These are phyloP conservation scores for Fusarium setosum DNA, from an alignment of 2,329 filamentous ascomycete genomes.

Conservation along the genomic window DNA sequence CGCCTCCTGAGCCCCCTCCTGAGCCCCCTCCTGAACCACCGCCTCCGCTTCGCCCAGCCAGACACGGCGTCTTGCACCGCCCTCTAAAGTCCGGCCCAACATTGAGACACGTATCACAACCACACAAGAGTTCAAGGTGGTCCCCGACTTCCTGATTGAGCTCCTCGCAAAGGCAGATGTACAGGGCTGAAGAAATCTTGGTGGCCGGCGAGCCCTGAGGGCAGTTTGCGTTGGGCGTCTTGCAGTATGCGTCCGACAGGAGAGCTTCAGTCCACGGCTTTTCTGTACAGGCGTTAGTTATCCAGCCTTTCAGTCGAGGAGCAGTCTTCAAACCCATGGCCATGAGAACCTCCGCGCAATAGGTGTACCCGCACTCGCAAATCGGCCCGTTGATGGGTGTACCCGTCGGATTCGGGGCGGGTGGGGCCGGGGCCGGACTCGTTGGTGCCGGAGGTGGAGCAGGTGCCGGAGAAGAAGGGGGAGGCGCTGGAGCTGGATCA, in stretches of 20 bases:
- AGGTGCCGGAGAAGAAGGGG: slow-evolving; percentile 30
- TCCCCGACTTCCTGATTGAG: slow-evolving; percentile 47
- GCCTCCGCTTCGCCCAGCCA: slow-evolving; percentile 27
- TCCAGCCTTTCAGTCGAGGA: accelerated
- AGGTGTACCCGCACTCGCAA: slow-evolving; percentile 56
- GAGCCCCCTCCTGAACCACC: not conserved
- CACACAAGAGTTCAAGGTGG: slow-evolving; percentile 51
- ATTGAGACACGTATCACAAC: slow-evolving; percentile 54
- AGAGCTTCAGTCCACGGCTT: slow-evolving; percentile 49
- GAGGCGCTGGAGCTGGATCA: slow-evolving; percentile 3
- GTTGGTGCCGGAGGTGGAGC: slow-evolving; percentile 37
- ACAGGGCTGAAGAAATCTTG: slow-evolving; percentile 48
- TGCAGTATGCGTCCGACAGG: slow-evolving; percentile 51
- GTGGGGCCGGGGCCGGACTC: slow-evolving; percentile 29
- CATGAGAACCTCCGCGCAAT: slow-evolving; percentile 53
- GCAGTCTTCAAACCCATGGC: slow-evolving; percentile 46
- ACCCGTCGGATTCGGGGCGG: slow-evolving; percentile 33
- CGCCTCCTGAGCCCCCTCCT: not conserved
- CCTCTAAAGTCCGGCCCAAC: slow-evolving; percentile 53
- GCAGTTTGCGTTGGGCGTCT: slow-evolving; percentile 50
- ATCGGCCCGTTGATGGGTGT: slow-evolving; percentile 44
- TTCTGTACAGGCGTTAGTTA: slow-evolving; percentile 33
- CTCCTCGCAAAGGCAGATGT: slow-evolving; percentile 52
- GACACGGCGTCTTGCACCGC: slow-evolving; percentile 52
- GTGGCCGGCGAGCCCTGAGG: slow-evolving; percentile 44